These are phyloP conservation scores for Daldinia concentrica DNA, from an alignment of 495 filamentous ascomycete species.

Conservation along the genomic window DNA sequence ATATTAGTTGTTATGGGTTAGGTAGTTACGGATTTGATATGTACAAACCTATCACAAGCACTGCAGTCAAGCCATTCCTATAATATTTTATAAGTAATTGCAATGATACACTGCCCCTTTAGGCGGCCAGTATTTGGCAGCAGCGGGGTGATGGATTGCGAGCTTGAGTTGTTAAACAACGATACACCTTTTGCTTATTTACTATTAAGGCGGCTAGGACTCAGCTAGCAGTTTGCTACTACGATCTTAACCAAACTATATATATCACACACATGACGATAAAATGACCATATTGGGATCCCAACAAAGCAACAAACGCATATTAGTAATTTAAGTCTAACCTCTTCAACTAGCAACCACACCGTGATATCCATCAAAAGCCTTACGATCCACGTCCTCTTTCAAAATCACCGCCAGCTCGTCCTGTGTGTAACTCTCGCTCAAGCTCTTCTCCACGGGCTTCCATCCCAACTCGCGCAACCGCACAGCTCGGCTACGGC, in stretches of 20 bases:
- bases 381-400: slow-evolving; percentile 41
- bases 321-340: background rate
- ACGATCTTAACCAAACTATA: background rate
- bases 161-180: background rate
- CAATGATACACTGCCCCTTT: too few relatives aligned
- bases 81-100: too few relatives aligned
- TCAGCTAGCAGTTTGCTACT: background rate
- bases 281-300: background rate
- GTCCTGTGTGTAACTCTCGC: slow-evolving; percentile 49
- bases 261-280: background rate
- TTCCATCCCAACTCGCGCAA: slow-evolving; percentile 68
- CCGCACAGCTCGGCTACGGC: slow-evolving; percentile 61
- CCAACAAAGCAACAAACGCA: too few relatives aligned
- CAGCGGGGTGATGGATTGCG: background rate
- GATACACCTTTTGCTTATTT: background rate
- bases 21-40: too few relatives aligned
- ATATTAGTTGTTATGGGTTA: too few relatives aligned
- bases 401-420: slow-evolving; percentile 51
- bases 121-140: background rate
- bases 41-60: too few relatives aligned
- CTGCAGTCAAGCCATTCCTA: too few relatives aligned
- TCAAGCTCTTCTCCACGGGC: slow-evolving; percentile 54
- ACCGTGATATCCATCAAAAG: slow-evolving; percentile 26
- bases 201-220: background rate
- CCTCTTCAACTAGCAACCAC: slow-evolving; percentile 4